phyloP scores from a whole-genome alignment of 176 grass and related monocot species.

The Hsuehochloa calcarea region DNA sequence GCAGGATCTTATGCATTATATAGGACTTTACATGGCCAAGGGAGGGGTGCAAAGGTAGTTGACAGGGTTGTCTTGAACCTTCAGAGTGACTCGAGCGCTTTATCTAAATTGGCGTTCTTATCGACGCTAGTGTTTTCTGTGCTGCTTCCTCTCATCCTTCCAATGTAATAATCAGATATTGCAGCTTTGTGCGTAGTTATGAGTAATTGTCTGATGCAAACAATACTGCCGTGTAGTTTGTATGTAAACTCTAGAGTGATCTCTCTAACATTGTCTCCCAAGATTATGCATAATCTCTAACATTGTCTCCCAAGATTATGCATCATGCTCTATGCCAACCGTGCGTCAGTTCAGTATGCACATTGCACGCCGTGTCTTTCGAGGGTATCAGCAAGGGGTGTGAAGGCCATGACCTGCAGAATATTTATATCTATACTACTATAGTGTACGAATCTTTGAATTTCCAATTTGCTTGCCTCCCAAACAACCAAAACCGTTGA shows the following conservation, averaged over 20 bases:
- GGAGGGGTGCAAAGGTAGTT: conserved; percentile 74
- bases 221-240: not conserved
- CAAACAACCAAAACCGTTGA: too few relatives aligned
- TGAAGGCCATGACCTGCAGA: too few relatives aligned
- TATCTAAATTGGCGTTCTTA: not conserved
- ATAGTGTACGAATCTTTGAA: too few relatives aligned
- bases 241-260: not conserved
- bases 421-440: too few relatives aligned
- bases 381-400: not conserved
- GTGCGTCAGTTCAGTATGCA: not conserved
- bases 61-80: conserved; percentile 51
- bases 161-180: not conserved
- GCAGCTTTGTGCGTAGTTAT: not conserved
- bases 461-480: too few relatives aligned
- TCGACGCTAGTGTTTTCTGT: not conserved
- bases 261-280: not conserved
- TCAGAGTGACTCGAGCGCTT: not conserved
- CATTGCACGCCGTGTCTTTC: not conserved
- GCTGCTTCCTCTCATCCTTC: not conserved
- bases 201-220: not conserved
- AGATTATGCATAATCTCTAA: not conserved
- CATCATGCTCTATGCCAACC: not conserved
- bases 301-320: not conserved
- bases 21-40: conserved; percentile 83
- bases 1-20: conserved; percentile 82